phyloP scores from a whole-genome alignment of 345 rosid species.

The Murraya koenigii region DNA sequence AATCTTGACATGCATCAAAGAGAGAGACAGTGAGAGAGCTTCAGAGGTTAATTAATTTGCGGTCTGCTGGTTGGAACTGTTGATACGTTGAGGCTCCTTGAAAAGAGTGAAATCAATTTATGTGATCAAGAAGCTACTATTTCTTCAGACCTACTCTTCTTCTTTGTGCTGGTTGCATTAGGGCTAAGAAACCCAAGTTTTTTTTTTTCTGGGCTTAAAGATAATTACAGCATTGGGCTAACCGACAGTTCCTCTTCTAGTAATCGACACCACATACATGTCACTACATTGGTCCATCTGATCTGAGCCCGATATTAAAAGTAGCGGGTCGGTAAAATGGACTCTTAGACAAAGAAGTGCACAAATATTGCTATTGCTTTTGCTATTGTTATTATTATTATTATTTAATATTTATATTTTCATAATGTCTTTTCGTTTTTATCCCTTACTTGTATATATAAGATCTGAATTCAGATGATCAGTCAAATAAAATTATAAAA shows the following conservation, averaged over 20 bases:
- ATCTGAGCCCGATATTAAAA: too few species aligned
- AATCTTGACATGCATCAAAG: neutral
- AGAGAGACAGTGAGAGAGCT: neutral
- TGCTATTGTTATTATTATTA: too few species aligned
- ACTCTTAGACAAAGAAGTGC: too few species aligned
- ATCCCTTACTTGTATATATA: too few species aligned
- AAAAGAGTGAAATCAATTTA: neutral
- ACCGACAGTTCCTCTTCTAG: neutral
- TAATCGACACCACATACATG: neutral
- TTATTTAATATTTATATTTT: too few species aligned
- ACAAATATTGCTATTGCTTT: too few species aligned
- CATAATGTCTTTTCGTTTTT: too few species aligned
- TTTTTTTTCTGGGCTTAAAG: constrained; percentile 1
- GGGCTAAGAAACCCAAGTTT: constrained; percentile 15
- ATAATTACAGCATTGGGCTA: neutral
- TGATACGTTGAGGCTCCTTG: too few species aligned
- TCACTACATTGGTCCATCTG: neutral
- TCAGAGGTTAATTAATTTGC: too few species aligned
- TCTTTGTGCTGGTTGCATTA: neutral
- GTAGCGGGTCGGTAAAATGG: too few species aligned
- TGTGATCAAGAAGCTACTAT: constrained; percentile 9
- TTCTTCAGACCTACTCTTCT: constrained; percentile 29
- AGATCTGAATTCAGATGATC: too few species aligned
- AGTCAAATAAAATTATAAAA: too few species aligned
- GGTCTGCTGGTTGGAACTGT: neutral